Base-by-base conservation (phyloP, 805 yeast species). In the Cyberlindnera galapagoensis region DNA sequence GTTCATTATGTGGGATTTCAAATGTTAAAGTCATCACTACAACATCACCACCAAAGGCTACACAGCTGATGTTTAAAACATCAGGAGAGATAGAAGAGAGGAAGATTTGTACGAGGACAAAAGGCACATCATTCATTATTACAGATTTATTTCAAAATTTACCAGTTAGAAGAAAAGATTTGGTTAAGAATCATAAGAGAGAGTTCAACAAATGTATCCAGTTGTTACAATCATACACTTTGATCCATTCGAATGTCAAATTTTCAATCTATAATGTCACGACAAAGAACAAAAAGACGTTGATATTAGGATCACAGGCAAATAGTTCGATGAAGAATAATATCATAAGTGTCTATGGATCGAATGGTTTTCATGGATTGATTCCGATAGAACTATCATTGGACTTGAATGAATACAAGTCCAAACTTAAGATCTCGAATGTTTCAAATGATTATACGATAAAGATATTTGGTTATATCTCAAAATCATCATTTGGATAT, bases 101-200 rank as follows among this genome's bases (percentile, higher is more conserved):
- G 12, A 46, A 52, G 0, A 52, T 66, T 0, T 64, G 80, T 2
- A 60, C 71, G 2, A 75, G 87, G 4, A 63, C 66, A 13, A 67
- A 60, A 31, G 98, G 99, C 1, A 88, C 97, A 0, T 59, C 73
- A 0, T 70, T 86, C 0, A 47, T 46, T 0, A 62, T 92, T 5
- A 46, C 70, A 1, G 65, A 75, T 24, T 45, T 92, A 9, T 92
- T 92, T 49, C 54, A 67, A 8, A 67, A 61, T 31, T 56, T 88
- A 33, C 97, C 97, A 0, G 98, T 94, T 7, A 64, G 99, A 38
- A 65, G 75, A 30, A 80, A 76, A 47, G 87, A 83, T 42, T 69
- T 88, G 30, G 66, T 63, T 13, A 83, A 76, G 48, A 79, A 81
- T 43, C 49, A 61, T 23, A 83, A 75, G 49, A 67, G 77, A 36